phyloP scores from a whole-genome alignment of 2,329 filamentous ascomycete genomes.

The Neonectria faginata region DNA sequence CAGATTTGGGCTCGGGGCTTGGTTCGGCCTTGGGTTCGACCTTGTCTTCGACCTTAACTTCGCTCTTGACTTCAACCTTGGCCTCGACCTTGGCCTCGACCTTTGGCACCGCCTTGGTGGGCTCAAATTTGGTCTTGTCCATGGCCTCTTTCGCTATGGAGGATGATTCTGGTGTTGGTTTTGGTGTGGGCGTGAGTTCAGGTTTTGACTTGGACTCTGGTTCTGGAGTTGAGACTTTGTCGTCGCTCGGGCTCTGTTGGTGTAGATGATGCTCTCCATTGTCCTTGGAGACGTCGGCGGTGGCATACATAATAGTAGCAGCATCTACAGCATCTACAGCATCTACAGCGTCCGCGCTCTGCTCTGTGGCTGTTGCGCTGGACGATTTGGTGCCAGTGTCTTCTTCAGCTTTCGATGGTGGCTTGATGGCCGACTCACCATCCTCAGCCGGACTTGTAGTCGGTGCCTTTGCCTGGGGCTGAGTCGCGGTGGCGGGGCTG shows the following conservation, averaged over 20 bases:
- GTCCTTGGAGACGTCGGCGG: constrained; percentile 5
- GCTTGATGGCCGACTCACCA: constrained; percentile 29
- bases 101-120: neutral
- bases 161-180: constrained; percentile 10
- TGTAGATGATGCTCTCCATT: constrained; percentile 12
- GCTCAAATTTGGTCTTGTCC: constrained; percentile 16
- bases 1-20: constrained; percentile 8
- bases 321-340: constrained; percentile 12
- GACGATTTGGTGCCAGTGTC: constrained; percentile 17
- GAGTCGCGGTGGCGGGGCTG: constrained; percentile 34
- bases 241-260: constrained; percentile 2
- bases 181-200: constrained; percentile 1
- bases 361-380: constrained; percentile 3
- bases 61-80: constrained; percentile 14
- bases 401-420: constrained; percentile 35
- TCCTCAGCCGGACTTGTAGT: constrained; percentile 30
- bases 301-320: constrained; percentile 28
- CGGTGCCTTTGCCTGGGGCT: constrained; percentile 38
- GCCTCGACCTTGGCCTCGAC: neutral
- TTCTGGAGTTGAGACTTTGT: neutral
- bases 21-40: neutral
- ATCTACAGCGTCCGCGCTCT: constrained; percentile 16
- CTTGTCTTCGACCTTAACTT: constrained; percentile 17
- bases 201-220: neutral
- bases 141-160: constrained; percentile 16